phyloP scores from a whole-genome alignment of 176 grass and related monocot species.

The Calamus simplicifolius region DNA sequence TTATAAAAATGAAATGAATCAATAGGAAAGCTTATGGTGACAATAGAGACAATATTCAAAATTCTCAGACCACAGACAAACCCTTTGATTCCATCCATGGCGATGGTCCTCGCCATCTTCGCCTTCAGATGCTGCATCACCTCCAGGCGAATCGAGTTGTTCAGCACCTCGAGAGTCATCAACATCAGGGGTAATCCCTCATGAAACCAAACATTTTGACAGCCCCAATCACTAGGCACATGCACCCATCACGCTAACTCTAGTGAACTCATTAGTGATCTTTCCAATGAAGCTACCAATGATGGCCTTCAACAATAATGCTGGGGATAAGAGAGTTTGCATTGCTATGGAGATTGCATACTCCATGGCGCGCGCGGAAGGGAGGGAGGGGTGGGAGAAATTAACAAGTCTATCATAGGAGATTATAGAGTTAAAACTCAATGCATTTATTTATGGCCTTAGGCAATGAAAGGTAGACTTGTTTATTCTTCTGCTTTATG shows the following conservation, averaged over 20 bases:
- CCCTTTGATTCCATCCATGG: conserved; percentile 86
- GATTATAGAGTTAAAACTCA: too few relatives aligned
- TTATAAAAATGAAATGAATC: background rate
- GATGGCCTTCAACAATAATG: conserved; percentile 15
- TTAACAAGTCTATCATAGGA: too few relatives aligned
- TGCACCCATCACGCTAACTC: conserved; percentile 51
- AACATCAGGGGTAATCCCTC: conserved; percentile 74
- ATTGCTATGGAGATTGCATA: conserved; percentile 35
- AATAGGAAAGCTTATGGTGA: conserved; percentile 48
- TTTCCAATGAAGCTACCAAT: conserved; percentile 32
- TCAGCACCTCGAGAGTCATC: conserved; percentile 77
- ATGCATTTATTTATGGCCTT: too few relatives aligned
- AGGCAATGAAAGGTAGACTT: too few relatives aligned
- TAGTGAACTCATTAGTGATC: conserved; percentile 67
- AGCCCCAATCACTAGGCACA: conserved; percentile 63
- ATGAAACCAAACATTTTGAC: conserved; percentile 69
- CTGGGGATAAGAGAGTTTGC: conserved; percentile 12
- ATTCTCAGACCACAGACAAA: conserved; percentile 71
- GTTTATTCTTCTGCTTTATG: too few relatives aligned
- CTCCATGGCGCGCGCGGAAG: conserved; percentile 38
- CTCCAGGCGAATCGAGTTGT: conserved; percentile 80
- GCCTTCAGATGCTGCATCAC: conserved; percentile 89
- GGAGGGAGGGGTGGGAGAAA: conserved; percentile 38
- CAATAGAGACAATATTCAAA: conserved; percentile 78
- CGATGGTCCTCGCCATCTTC: conserved; percentile 87